Conservation (phyloP, 1,284 basidiomycete species). For the Farysia itapuensis region DNA sequence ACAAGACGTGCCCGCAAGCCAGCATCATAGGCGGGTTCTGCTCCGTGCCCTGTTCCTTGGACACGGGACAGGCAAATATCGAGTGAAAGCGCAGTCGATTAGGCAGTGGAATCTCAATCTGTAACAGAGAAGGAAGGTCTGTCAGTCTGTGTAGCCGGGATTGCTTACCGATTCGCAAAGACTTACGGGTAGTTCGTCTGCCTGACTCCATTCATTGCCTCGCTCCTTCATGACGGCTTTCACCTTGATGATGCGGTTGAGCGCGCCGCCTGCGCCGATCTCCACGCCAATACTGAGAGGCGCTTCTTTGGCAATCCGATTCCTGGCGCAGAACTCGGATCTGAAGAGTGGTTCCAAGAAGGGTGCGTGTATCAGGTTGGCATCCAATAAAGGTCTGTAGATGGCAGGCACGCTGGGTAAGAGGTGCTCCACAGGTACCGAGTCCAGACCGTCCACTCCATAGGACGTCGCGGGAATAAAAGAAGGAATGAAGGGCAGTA, state of each 20-base stretch:
- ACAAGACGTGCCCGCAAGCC: constrained; percentile 74
- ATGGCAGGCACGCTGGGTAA: constrained; percentile 26
- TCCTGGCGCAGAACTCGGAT: constrained; percentile 81
- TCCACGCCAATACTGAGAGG: constrained; percentile 83
- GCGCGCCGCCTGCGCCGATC: constrained; percentile 83
- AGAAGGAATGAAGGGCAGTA: constrained; percentile 71
- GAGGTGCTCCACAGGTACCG: constrained; percentile 26
- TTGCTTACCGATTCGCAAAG: neutral
- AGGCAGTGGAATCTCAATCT: constrained; percentile 92
- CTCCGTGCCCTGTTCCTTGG: constrained; percentile 92
- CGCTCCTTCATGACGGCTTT: constrained; percentile 86
- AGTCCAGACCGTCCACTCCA: constrained; percentile 14
- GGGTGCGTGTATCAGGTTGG: constrained; percentile 63
- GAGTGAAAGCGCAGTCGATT: constrained; percentile 81
- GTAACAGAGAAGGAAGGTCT: neutral
- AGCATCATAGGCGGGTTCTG: constrained; percentile 97
- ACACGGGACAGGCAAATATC: constrained; percentile 95
- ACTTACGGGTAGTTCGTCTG: constrained; percentile 83
- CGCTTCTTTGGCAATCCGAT: constrained; percentile 83
- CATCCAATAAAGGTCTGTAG: constrained; percentile 43
- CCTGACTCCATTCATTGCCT: constrained; percentile 86
- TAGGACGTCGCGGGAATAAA: constrained; percentile 23
- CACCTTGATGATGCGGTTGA: constrained; percentile 87
- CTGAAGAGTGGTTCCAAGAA: constrained; percentile 80
- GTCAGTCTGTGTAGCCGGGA: neutral